Evolutionary conservation across 176 grass and related monocot species (phyloP).

Genomic region (Eragrostis nindensis): DNA sequence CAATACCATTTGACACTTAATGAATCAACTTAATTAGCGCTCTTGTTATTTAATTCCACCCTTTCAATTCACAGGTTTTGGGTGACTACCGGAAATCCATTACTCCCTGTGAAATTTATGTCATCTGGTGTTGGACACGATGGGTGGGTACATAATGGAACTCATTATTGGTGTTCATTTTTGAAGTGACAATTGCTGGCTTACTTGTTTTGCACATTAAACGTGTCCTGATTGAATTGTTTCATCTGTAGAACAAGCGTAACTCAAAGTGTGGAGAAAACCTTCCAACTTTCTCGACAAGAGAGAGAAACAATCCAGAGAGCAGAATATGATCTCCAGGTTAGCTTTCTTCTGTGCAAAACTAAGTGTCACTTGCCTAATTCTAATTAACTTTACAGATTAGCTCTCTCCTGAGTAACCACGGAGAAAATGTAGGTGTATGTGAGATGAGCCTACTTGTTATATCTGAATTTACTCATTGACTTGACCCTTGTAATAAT

Average conservation of each 20-base stretch:
- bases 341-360: conserved; percentile 38
- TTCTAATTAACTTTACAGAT: not conserved
- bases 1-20: not conserved
- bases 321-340: conserved; percentile 91
- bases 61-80: conserved; percentile 76
- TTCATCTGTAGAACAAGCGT: conserved; percentile 61
- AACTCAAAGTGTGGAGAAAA: conserved; percentile 72
- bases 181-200: conserved; percentile 3
- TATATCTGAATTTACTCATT: not conserved
- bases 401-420: not conserved
- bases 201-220: conserved; percentile 13
- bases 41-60: conserved; percentile 13
- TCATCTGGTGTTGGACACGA: conserved; percentile 78
- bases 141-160: conserved; percentile 59
- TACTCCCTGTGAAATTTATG: conserved; percentile 69
- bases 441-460: not conserved
- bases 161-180: not conserved
- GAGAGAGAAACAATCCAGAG: conserved; percentile 83
- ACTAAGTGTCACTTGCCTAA: not conserved
- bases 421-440: not conserved
- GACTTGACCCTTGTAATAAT: conserved; percentile 3
- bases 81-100: conserved; percentile 65
- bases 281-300: conserved; percentile 74
- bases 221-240: conserved; percentile 23
- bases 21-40: conserved; percentile 29